Evolutionary conservation across 768 basidiomycete genomes (phyloP), one percentile per base, ranked within the genome.

Genomic region (Rhodotorula taiwanensis): DNA sequence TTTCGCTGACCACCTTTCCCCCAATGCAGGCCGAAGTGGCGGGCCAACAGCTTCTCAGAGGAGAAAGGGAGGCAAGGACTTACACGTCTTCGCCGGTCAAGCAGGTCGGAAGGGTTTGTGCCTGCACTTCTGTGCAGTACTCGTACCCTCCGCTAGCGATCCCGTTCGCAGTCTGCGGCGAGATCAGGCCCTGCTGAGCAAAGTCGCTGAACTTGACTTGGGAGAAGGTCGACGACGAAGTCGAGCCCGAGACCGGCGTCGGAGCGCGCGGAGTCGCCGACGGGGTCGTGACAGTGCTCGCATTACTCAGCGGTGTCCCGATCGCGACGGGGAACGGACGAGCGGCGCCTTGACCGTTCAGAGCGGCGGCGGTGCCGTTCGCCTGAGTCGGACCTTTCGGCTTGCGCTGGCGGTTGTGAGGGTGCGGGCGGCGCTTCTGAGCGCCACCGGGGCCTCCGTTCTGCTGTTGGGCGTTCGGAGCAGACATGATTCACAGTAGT

Each of bases 51-150:
- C n/a, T n/a, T n/a, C n/a, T n/a, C 25, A 28, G 34, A 25, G 28
- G 18, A 14, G 25, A 45, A 7, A 33, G 16, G 51, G 28, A 36
- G 31, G 27, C 10, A 4, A 10, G 30, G 28, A 50, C 50, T 49
- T 16, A 52, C 49, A 59, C 51, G 27, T 59, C 58, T 31, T 52
- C 60, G 15, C 67, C 67, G 18, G 70, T 68, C 30, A 71, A 41
- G 41, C 64, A 64, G 20, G 60, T 58, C 13, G 71, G 71, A 10
- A 71, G 27, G 7, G 71, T 71, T 36, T 57, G 47, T 15, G 68
- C 71, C 62, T 71, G 71, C 1, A 71, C 71, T 16, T 64, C 47
- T 1, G 71, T 70, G 57, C 64, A 65, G 51, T 55, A 36, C 21
- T 41, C 53, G 28, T 55, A 64, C 2, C 63, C 63, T 7, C 63